Evolutionary conservation across 148 eudicot species (phyloP).

Genomic region (Vaccinium myrtillus): DNA sequence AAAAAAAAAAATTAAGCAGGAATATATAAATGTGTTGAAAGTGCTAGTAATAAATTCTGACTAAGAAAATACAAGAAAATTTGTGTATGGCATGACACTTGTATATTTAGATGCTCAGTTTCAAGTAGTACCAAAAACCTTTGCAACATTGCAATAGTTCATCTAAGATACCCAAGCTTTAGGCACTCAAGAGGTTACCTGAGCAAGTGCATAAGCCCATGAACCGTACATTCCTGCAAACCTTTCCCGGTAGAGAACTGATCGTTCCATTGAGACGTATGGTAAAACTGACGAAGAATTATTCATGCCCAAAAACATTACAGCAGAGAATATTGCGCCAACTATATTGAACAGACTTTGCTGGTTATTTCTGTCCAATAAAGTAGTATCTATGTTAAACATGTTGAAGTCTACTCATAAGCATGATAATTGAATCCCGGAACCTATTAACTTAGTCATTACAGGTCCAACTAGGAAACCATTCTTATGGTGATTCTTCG

Average conservation of each 20-base stretch:
- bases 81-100: not conserved
- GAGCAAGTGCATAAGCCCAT: constrained; percentile 47
- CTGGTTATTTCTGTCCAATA: not conserved
- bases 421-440: not conserved
- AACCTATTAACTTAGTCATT: not conserved
- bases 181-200: constrained; percentile 37
- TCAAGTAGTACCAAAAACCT: not conserved
- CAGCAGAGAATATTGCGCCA: constrained; percentile 61
- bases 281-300: constrained; percentile 49
- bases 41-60: not conserved
- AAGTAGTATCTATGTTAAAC: not conserved
- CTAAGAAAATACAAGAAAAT: too few relatives aligned
- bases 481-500: not conserved
- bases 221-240: not conserved
- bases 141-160: not conserved
- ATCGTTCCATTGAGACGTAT: constrained; percentile 53
- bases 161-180: not conserved
- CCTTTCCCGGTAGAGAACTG: constrained; percentile 70
- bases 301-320: constrained; percentile 61
- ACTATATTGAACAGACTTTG: constrained; percentile 42
- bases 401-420: not conserved
- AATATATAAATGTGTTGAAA: not conserved
- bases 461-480: not conserved
- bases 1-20: not conserved
- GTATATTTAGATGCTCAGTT: not conserved